Conservation (phyloP, 129 eudicot species). For the Oenanthe sinensis region DNA sequence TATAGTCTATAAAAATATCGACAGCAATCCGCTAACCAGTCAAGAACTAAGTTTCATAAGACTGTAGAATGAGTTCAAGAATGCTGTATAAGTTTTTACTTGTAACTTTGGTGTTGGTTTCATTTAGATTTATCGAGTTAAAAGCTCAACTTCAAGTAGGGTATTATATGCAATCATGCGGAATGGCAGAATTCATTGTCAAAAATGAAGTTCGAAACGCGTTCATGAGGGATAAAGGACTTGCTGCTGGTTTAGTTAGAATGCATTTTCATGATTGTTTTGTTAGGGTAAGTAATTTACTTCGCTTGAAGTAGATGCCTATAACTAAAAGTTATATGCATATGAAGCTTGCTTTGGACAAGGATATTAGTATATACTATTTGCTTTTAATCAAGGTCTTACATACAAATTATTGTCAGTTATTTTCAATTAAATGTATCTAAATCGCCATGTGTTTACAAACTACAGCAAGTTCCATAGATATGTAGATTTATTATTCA, state of each 20-base stretch:
- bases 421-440: not conserved
- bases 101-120: conserved; percentile 16
- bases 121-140: conserved; percentile 16
- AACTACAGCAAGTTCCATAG: not conserved
- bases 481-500: not conserved
- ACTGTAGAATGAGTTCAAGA: conserved; percentile 24
- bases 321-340: not conserved
- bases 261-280: conserved; percentile 80
- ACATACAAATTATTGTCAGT: not conserved
- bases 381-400: too few relatives aligned
- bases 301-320: not conserved
- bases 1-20: not conserved
- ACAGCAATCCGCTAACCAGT: not conserved
- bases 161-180: conserved; percentile 40
- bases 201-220: conserved; percentile 39
- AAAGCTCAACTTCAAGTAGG: conserved; percentile 66
- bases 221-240: conserved; percentile 30
- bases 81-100: not conserved
- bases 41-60: not conserved
- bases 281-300: conserved; percentile 46
- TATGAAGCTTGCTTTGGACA: not conserved
- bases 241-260: conserved; percentile 67
- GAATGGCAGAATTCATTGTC: conserved; percentile 38
- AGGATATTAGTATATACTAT: too few relatives aligned
- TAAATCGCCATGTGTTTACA: not conserved